phyloP scores from a whole-genome alignment of 352 stramenopile species.

The Globisporangium megalacanthum region DNA sequence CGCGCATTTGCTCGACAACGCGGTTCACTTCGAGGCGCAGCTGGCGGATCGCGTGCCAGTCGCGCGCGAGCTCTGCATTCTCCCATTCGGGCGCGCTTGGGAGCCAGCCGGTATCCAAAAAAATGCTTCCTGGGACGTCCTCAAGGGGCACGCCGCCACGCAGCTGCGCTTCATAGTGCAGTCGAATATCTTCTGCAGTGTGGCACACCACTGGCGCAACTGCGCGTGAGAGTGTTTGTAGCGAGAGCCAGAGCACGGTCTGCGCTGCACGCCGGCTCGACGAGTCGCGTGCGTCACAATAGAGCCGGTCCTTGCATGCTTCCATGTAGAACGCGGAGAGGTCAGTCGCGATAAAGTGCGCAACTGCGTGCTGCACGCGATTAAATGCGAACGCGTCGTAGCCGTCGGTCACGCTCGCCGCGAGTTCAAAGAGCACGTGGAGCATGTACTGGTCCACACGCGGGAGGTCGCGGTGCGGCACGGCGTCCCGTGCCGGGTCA shows the following conservation, averaged over 20 bases:
- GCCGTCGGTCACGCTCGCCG: conserved; percentile 81
- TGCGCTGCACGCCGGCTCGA: conserved; percentile 78
- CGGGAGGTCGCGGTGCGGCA: conserved; percentile 86
- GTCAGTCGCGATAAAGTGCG: conserved; percentile 92
- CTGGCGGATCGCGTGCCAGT: conserved; percentile 87
- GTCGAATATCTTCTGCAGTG: conserved; percentile 96
- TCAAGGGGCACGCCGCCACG: conserved; percentile 27
- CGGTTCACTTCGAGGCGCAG: conserved; percentile 84
- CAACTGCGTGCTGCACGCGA: conserved; percentile 87
- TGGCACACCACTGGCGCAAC: conserved; percentile 92
- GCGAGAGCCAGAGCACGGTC: conserved; percentile 77
- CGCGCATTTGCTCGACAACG: conserved; percentile 67
- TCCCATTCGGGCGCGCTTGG: conserved; percentile 45
- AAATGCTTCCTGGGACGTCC: conserved; percentile 63
- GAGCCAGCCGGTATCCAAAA: conserved; percentile 61
- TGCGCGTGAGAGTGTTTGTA: conserved; percentile 53
- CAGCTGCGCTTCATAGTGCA: conserved; percentile 67
- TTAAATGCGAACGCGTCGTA: conserved; percentile 90
- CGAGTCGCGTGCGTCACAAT: conserved; percentile 90
- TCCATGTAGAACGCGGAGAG: conserved; percentile 98
- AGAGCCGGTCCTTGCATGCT: conserved; percentile 96
- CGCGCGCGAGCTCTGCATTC: conserved; percentile 45
- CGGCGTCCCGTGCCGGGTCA: conserved; percentile 66
- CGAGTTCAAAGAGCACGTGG: conserved; percentile 79
- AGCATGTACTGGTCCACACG: conserved; percentile 97